phyloP scores from a whole-genome alignment of 352 stramenopile species.

The Globisporangium uncinulatum region DNA sequence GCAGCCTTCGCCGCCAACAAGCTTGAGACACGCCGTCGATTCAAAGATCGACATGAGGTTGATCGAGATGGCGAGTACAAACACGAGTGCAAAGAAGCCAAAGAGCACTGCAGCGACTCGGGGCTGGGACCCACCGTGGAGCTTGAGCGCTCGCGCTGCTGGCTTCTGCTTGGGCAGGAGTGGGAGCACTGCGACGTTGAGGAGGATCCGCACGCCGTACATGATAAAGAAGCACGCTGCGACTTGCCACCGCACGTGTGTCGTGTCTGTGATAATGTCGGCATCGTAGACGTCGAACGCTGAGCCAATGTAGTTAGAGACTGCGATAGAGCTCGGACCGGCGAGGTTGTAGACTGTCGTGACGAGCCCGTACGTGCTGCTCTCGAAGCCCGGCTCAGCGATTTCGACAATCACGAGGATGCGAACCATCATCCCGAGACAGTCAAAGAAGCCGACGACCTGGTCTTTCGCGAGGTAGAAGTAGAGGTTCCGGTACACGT shows the following conservation, averaged over 20 bases:
- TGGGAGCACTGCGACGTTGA: constrained; percentile 35
- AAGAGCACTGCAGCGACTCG: constrained; percentile 29
- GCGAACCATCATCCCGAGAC: constrained; percentile 65
- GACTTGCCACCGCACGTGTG: constrained; percentile 50
- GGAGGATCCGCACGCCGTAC: constrained; percentile 37
- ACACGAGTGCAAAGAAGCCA: constrained; percentile 29
- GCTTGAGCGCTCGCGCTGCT: constrained; percentile 45
- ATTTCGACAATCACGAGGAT: constrained; percentile 80
- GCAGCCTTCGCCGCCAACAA: constrained; percentile 60
- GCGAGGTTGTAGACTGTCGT: constrained; percentile 77
- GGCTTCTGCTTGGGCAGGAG: constrained; percentile 52
- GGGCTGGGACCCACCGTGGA: constrained; percentile 36
- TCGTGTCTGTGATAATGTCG: constrained; percentile 45
- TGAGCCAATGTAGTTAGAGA: constrained; percentile 54
- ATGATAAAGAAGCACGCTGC: constrained; percentile 49
- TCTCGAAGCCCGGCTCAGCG: constrained; percentile 67
- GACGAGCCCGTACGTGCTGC: constrained; percentile 67
- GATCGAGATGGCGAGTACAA: constrained; percentile 37
- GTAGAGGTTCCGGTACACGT: constrained; percentile 55
- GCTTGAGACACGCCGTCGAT: constrained; percentile 41
- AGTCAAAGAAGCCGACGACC: constrained; percentile 53
- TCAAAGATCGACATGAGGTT: constrained; percentile 64
- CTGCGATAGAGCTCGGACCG: constrained; percentile 42
- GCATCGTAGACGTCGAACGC: constrained; percentile 54
- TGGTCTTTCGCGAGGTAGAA: constrained; percentile 53